Evolutionary conservation across 2,329 filamentous ascomycete genomes (phyloP), one percentile per base, ranked within the genome.

Genomic region (Diaporthe ilicicola): DNA sequence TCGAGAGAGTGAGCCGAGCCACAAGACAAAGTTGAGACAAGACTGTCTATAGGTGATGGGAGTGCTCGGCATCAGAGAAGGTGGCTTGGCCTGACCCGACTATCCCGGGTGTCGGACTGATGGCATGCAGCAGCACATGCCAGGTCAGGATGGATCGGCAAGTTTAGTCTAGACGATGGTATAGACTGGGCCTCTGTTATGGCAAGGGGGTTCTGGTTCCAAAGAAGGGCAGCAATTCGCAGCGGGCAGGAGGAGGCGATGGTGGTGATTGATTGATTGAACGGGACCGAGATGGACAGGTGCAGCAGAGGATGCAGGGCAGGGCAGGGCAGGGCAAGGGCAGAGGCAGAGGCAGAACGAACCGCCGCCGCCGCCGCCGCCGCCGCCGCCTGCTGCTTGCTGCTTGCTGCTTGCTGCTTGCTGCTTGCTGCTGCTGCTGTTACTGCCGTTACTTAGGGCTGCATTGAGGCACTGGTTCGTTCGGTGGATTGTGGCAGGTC

Each of bases 401-500:
- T 48, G n/a, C 44, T n/a, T 46, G 12, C 17, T 46, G 44, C 44
- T 46, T 46, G 24, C 50, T 29, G 15, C 12, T 53, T 9, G 10
- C 50, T 51, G 24, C 50, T 51, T 22, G 12, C 19, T 27, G 12
- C 24, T 29, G 22, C 17, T 44, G 24, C 37, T 24, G n/a, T 13
- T n/a, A 13, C 19, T 61, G 17, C 27, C 22, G 29, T 39, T 8
- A n/a, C n/a, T n/a, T n/a, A n/a, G n/a, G n/a, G 17, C 48, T 69
- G 70, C 66, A 71, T 64, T 69, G 46, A 54, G 55, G 54, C 48
- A 15, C 42, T 50, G 48, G 32, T 48, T 67, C 51, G 44, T 53
- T 24, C 50, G 53, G 46, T 66, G 66, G 70, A 46, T 51, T 70
- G 56, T 54, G 66, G 66, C 51, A 70, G 53, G 39, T 74, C 76